Base-by-base conservation (phyloP, 208 protist genomes). In the Crithidia thermophila region DNA sequence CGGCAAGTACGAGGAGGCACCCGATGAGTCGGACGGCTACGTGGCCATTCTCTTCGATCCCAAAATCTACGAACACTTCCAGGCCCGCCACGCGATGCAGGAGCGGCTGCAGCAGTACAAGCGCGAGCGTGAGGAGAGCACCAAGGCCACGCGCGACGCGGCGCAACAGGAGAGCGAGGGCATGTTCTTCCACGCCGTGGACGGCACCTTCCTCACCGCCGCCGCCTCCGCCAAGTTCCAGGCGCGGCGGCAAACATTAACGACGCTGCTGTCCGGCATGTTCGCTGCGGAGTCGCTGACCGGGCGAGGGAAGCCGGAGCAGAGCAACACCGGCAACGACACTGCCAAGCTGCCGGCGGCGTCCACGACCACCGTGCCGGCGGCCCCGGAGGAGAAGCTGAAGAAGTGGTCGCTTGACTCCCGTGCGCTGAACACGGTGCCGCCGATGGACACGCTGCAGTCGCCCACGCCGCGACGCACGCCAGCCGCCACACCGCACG, bases 11-110 rank as follows among this genome's bases (percentile, higher is more conserved):
- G 70, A 75, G 51, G 87, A 91, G 49, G 81, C 90, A 1, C 61
- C 62, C 3, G 90, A 96, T 58, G 90, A 93, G 53, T 94, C 90
- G 28, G 90, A 96, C 62, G 84, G 82, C 30, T 96, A 83, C 59
- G 78, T 91, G 18, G 82, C 90, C 2, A 72, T 94, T 10, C 36
- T 96, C 39, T 87, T 88, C 63, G 85, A 96, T 36, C 68, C 75
- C 20, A 80, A 84, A 21, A 82, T 91, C 18, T 96, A 96, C 72
- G 77, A 93, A 36, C 78, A 82, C 27, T 78, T 96, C 16, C 58
- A 89, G 25, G 40, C 65, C 0, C 77, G 86, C 14, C 71, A 86
- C 45, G 58, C 70, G 1, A 52, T 85, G 20, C 69, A 68, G 40
- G 30, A 34, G 27, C 62, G 65, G 5, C 61, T 81, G 68, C 46